Conservation (phyloP, 495 filamentous ascomycete species). For the Pseudomonodictys pantanalensis region DNA sequence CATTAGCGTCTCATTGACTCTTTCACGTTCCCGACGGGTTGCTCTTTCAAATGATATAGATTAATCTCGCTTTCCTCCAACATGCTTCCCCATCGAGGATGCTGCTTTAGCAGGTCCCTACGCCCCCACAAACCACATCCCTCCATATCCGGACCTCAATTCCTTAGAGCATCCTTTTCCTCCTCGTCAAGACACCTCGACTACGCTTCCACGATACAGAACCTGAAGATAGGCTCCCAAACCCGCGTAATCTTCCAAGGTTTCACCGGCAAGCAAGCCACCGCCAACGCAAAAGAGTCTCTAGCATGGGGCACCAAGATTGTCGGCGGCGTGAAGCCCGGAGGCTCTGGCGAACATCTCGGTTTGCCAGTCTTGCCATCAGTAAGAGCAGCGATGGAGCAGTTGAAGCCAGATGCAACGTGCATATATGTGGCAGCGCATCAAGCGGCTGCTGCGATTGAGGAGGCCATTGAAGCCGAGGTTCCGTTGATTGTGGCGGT, state of each 20-base stretch:
- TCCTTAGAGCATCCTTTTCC: conserved; percentile 41
- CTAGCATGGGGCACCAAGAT: conserved; percentile 84
- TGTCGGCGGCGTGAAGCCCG: conserved; percentile 80
- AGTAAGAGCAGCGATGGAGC: conserved; percentile 68
- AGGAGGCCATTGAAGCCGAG: conserved; percentile 85
- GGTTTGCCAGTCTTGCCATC: conserved; percentile 75
- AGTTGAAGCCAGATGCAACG: conserved; percentile 78
- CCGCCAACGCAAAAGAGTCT: conserved; percentile 77
- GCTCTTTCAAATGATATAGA: no score
- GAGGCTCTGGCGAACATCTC: conserved; percentile 72
- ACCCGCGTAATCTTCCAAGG: conserved; percentile 86
- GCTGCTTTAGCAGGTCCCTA: conserved; percentile 7
- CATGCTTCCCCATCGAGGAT: conserved; percentile 16
- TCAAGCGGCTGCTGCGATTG: conserved; percentile 72
- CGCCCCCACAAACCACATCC: not conserved
- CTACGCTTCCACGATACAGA: conserved; percentile 66
- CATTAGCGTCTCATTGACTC: not conserved
- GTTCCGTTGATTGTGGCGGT: conserved; percentile 85
- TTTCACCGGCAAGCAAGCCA: conserved; percentile 77
- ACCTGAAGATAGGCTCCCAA: conserved; percentile 73
- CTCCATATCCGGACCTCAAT: not conserved
- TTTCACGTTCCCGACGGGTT: not conserved
- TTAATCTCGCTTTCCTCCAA: no score
- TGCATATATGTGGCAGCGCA: conserved; percentile 82
- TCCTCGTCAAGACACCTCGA: conserved; percentile 38